Evolutionary conservation across 2,329 filamentous ascomycete species (phyloP).

Genomic region (Trichoderma pleuroti): DNA sequence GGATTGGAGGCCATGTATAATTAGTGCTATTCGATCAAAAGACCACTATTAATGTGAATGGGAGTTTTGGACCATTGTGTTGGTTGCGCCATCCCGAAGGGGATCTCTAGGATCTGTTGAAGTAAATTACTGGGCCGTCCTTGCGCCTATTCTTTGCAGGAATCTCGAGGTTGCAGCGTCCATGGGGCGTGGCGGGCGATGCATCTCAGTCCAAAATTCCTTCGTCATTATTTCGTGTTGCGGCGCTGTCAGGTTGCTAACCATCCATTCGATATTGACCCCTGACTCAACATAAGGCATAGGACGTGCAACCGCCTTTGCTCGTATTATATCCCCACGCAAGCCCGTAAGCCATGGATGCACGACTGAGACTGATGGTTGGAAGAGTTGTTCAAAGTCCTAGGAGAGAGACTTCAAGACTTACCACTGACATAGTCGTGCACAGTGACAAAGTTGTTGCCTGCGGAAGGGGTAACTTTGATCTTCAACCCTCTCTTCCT

Average conservation of each 20-base stretch:
- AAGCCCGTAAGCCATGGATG: background rate
- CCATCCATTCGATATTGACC: background rate
- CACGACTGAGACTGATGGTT: background rate
- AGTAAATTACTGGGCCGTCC: background rate
- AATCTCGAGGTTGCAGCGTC: background rate
- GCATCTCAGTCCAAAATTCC: background rate
- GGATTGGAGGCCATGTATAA: background rate
- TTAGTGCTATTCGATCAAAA: no score
- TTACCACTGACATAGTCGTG: background rate
- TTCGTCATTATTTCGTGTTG: conserved; percentile 4
- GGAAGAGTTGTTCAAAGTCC: background rate
- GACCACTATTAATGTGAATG: no score
- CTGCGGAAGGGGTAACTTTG: background rate
- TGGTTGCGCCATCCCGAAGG: no score
- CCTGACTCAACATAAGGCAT: background rate
- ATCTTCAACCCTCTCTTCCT: conserved; percentile 3
- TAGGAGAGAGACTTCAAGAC: background rate
- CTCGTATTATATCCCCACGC: background rate
- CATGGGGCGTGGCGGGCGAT: background rate
- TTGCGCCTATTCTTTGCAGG: conserved; percentile 2
- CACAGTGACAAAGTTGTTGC: conserved; percentile 1
- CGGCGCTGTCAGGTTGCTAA: conserved; percentile 1
- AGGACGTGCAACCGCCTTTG: conserved; percentile 1
- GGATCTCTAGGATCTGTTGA: no score
- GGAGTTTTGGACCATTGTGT: no score